Conservation (phyloP, 176 grass and related monocot species). For the Bromus sterilis region DNA sequence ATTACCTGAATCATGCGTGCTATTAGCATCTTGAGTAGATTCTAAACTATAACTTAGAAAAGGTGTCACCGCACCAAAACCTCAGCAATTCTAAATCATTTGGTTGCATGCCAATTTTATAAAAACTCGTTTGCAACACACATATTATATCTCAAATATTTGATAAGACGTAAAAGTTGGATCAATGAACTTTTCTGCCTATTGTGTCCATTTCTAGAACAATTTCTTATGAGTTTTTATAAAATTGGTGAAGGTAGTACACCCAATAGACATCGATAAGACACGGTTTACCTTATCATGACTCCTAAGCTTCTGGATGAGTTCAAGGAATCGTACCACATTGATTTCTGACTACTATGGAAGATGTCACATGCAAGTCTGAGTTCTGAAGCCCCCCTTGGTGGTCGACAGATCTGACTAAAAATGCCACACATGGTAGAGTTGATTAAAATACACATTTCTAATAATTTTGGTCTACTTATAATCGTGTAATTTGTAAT, state of each 20-base stretch:
- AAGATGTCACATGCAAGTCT: conserved; percentile 59
- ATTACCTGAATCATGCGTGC: conserved; percentile 57
- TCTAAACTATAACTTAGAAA: not conserved
- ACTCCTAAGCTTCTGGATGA: conserved; percentile 57
- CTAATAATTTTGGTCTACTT: conserved; percentile 56
- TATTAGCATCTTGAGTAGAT: not conserved
- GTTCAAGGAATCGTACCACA: conserved; percentile 62
- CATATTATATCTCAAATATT: not conserved
- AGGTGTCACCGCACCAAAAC: not conserved
- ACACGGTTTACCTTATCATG: conserved; percentile 63
- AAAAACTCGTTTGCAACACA: not conserved
- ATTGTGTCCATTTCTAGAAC: not conserved
- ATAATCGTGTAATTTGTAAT: conserved; percentile 50
- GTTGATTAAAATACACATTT: conserved; percentile 95
- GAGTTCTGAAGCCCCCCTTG: not conserved
- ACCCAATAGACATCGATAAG: too few relatives aligned
- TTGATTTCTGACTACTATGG: conserved; percentile 72
- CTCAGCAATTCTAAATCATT: not conserved
- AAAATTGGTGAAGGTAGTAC: too few relatives aligned
- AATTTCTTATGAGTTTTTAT: not conserved
- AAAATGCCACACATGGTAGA: too few relatives aligned
- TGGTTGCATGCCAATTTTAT: not conserved
- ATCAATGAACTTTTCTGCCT: not conserved
- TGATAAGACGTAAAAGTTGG: not conserved
- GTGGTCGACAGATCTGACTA: too few relatives aligned